Evolutionary conservation across 306 rosid genomes (phyloP).

Genomic region (Vachellia collinsii): DNA sequence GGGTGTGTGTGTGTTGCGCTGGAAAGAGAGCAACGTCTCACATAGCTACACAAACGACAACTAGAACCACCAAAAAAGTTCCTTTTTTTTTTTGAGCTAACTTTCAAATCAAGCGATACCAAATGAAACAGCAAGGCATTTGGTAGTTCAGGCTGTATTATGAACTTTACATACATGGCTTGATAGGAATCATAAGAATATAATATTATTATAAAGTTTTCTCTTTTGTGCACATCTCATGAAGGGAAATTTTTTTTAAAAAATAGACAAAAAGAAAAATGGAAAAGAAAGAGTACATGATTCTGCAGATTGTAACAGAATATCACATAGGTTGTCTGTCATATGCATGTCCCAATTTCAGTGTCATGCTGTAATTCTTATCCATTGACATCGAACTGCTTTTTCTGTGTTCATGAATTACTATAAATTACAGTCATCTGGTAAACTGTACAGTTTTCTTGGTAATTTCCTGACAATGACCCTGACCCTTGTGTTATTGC

Average conservation of each 20-base stretch:
- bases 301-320: neutral
- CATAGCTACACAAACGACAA: conserved; percentile 64
- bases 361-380: neutral
- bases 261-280: too few relatives aligned
- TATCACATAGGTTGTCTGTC: neutral
- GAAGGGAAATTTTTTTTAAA: too few relatives aligned
- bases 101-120: conserved; percentile 7
- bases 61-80: conserved; percentile 51
- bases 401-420: neutral
- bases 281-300: neutral
- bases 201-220: neutral
- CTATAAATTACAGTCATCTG: neutral
- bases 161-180: neutral
- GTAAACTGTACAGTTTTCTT: neutral
- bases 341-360: neutral
- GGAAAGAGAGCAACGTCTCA: conserved; percentile 70
- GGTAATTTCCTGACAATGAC: neutral
- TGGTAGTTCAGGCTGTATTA: conserved; percentile 20
- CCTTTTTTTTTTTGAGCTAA: neutral
- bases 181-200: conserved; percentile 7
- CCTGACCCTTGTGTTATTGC: neutral
- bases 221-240: neutral
- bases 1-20: conserved; percentile 64
- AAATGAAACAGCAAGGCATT: conserved; percentile 20
- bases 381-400: neutral